These are phyloP conservation scores for Colletotrichum coccodes DNA, from an alignment of 2,329 filamentous ascomycete species.

Conservation along the genomic window DNA sequence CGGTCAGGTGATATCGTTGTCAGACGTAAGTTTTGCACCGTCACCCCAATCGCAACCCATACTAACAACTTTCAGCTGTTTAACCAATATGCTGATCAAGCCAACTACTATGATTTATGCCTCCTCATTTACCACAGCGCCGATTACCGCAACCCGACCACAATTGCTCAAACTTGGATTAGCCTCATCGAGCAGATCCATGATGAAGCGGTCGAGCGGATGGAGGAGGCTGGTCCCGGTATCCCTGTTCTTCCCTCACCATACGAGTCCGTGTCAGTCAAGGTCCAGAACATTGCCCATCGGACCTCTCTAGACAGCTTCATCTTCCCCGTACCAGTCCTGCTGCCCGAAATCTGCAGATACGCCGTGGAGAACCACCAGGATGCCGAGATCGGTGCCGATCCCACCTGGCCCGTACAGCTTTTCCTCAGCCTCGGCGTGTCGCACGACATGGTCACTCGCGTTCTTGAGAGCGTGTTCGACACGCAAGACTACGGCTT, in stretches of 20 bases:
- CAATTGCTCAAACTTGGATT: conserved; percentile 87
- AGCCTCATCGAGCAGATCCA: conserved; percentile 81
- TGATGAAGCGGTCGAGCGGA: conserved; percentile 58
- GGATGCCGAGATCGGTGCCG: conserved; percentile 66
- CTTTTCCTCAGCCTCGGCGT: conserved; percentile 67
- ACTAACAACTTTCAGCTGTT: conserved; percentile 72
- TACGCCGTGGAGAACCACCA: conserved; percentile 70
- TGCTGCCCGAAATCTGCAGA: conserved; percentile 71
- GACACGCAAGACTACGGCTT: conserved; percentile 70
- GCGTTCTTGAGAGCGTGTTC: conserved; percentile 66
- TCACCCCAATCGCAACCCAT: background rate
- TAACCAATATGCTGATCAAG: conserved; percentile 90
- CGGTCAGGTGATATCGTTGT: conserved; percentile 80
- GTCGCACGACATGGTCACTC: conserved; percentile 65
- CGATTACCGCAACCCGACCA: conserved; percentile 87
- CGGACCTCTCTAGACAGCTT: conserved; percentile 73
- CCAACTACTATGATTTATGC: conserved; percentile 92
- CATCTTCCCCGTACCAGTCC: conserved; percentile 70
- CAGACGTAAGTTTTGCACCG: conserved; percentile 70
- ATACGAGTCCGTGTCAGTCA: conserved; percentile 76
- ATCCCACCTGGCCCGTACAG: conserved; percentile 66
- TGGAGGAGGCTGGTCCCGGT: conserved; percentile 52
- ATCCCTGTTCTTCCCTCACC: conserved; percentile 60
- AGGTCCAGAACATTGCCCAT: conserved; percentile 72
- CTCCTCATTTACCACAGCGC: conserved; percentile 92